Evolutionary conservation across 2,329 filamentous ascomycete genomes (phyloP), one percentile per base, ranked within the genome.

Genomic region (Fusarium keratoplasticum): DNA sequence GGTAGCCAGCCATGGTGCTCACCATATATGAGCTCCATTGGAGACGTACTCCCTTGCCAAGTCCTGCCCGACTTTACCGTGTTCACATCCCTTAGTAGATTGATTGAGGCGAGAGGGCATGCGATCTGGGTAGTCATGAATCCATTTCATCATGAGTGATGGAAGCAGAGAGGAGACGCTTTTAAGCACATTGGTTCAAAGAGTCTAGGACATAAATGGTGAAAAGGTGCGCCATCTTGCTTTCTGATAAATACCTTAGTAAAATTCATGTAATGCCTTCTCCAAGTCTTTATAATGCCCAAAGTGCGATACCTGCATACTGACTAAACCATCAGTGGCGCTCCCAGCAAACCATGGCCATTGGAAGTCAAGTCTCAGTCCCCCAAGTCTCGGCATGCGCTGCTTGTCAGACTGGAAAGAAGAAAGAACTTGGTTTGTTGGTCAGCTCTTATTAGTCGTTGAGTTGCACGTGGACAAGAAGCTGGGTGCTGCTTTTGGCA

Each of bases 401-500:
- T 47, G 25, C 27, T 29, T 20, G 47, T 54, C 47, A 54, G 47
- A 54, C 27, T 54, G 10, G 18, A 33, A 31, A 54, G 47, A 54
- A 31, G 47, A 33, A 54, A 31, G 11, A 7, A 54, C 16, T 52
- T n/a, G 18, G 11, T 20, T 31, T 16, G 47, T 54, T 54, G 47
- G 47, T 54, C 47, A 54, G 47, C 47, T 52, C 47, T 52, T 31
- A 31, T 29, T 29, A 52, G 27, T 2, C 20, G 13, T 47, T 5
- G 18, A 40, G 14, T 14, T 20, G 47, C 47, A 64, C 61, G 61
- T 64, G 61, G 31, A 20, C 67, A 58, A 44, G n/a, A 31, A 14
- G 35, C 36, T 55, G 13, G 67, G 22, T 40, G 14, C 59, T 64
- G 54, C 42, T 74, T 66, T 66, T 35, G 65, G 72, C 40, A 47